Evolutionary conservation across 257 asterid genomes (phyloP), one percentile per base, ranked within the genome.

Genomic region (Penstemon newberryi): DNA sequence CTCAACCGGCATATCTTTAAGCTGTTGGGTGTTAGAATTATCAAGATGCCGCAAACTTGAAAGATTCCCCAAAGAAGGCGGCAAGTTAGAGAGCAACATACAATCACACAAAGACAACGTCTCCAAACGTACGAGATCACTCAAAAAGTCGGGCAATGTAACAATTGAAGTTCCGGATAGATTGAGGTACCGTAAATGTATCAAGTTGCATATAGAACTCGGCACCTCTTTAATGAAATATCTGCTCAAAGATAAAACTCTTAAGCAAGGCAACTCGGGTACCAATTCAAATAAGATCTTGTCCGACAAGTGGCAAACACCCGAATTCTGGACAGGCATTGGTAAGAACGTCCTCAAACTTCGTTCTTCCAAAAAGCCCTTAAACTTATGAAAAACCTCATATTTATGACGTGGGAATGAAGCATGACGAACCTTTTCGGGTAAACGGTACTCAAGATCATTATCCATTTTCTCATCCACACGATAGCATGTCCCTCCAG

Each of bases 301-400:
- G 77, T 81, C 79, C 36, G 85, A 81, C 18, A 84, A 39, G 73
- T 75, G 77, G 73, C 86, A 81, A 39, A 78, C 79, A 7, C 65
- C 79, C 43, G 78, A 66, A 19, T 80, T 76, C 40, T 80, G 79
- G 70, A 83, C 82, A n/a, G 86, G 89, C 84, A 83, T 76, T 3
- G 91, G 83, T 10, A 85, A 55, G 82, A 87, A 87, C 4, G 91
- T 87, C 46, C 89, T 77, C 73, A 86, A 72, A 63, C 84, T 79
- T 46, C 54, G 51, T 10, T 76, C 77, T 65, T 60, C 70, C 44
- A 25, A 12, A 61, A 85, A 78, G 11, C 74, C 70, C 60, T 64
- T 66, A 25, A 85, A 83, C 58, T 78, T 81, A 40, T 60, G 50
- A 75, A 78, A 76, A 43, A 74, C 80, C 63, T 78, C 87, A 57